Percentiles rank a stretch among this genome's conserved stretches.
Evolutionary conservation across 1,284 basidiomycete species (phyloP).

Genomic region (Boletellus deceptivus): DNA sequence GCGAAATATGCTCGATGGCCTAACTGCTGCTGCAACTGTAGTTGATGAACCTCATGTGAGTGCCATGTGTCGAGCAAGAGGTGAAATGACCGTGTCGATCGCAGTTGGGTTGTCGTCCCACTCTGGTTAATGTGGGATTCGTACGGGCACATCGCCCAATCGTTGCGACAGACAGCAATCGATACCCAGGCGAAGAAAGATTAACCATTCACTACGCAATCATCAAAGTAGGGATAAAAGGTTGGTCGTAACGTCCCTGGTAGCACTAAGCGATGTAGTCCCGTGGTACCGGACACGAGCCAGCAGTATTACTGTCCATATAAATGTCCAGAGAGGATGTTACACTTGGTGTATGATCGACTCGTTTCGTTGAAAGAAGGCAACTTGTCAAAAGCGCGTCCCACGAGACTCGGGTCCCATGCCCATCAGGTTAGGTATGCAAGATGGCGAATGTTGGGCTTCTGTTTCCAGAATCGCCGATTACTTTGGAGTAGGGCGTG

Average conservation of each 20-base stretch:
- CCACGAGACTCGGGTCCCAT: background rate
- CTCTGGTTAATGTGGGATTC: constrained; percentile 74
- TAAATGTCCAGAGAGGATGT: constrained; percentile 8
- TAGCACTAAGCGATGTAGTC: no score
- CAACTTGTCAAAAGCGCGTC: constrained; percentile 6
- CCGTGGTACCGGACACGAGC: no score
- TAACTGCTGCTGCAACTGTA: constrained; percentile 27
- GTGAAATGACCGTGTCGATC: constrained; percentile 14
- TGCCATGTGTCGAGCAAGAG: constrained; percentile 8
- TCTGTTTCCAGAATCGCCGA: constrained; percentile 26
- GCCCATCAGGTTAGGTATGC: no score
- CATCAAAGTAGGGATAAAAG: background rate
- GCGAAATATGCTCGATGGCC: background rate
- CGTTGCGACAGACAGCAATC: constrained; percentile 50
- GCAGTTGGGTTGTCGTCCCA: constrained; percentile 77
- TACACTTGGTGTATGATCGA: constrained; percentile 3
- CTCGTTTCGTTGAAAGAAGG: constrained; percentile 6
- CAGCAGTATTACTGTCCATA: constrained; percentile 8
- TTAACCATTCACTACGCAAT: constrained; percentile 11
- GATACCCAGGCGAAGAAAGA: constrained; percentile 39
- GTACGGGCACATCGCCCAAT: constrained; percentile 61
- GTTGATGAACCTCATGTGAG: constrained; percentile 80
- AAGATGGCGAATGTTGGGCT: constrained; percentile 19
- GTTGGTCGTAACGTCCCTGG: no score
- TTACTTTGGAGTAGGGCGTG: constrained; percentile 15